These are phyloP conservation scores for Umbilicaria muhlenbergii DNA, from an alignment of 495 filamentous ascomycete species.

Conservation along the genomic window DNA sequence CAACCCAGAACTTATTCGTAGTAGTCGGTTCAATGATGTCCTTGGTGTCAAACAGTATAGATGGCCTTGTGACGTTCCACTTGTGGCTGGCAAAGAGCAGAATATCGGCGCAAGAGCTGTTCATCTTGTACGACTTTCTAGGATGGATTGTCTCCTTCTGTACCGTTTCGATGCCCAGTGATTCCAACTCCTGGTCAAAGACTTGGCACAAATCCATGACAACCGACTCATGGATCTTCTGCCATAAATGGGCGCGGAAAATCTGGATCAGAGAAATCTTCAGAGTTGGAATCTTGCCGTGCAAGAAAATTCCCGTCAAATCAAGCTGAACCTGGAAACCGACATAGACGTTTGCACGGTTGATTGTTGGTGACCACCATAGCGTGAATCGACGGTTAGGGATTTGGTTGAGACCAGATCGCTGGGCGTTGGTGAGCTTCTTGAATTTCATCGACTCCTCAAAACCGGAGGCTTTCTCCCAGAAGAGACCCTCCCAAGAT, in stretches of 20 bases:
- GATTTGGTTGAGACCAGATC: conserved; percentile 98
- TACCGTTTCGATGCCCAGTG: conserved; percentile 92
- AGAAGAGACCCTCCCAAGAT: conserved; percentile 97
- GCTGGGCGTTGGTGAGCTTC: conserved; percentile 96
- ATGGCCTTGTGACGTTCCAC: conserved; percentile 93
- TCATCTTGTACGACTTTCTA: conserved; percentile 99
- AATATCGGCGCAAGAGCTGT: conserved; percentile 98
- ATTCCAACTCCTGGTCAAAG: conserved; percentile 96
- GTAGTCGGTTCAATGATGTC: conserved; percentile 89
- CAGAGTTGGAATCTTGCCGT: conserved; percentile 96
- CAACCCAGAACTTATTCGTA: conserved; percentile 99
- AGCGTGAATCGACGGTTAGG: conserved; percentile 98
- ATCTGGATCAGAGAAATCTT: conserved; percentile 99
- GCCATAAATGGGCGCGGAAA: conserved; percentile 99
- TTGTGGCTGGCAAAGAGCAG: conserved; percentile 96
- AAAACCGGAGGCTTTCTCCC: conserved; percentile 77
- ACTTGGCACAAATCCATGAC: conserved; percentile 99
- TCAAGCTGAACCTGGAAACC: conserved; percentile 99
- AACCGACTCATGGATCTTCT: conserved; percentile 98
- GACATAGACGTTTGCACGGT: conserved; percentile 43
- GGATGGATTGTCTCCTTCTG: conserved; percentile 99
- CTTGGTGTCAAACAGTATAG: conserved; percentile 83
- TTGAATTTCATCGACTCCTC: conserved; percentile 96
- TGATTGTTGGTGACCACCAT: conserved; percentile 87
- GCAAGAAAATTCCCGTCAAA: conserved; percentile 97